phyloP scores from a whole-genome alignment of 2,329 filamentous ascomycete species.

The Camillea tinctor region DNA sequence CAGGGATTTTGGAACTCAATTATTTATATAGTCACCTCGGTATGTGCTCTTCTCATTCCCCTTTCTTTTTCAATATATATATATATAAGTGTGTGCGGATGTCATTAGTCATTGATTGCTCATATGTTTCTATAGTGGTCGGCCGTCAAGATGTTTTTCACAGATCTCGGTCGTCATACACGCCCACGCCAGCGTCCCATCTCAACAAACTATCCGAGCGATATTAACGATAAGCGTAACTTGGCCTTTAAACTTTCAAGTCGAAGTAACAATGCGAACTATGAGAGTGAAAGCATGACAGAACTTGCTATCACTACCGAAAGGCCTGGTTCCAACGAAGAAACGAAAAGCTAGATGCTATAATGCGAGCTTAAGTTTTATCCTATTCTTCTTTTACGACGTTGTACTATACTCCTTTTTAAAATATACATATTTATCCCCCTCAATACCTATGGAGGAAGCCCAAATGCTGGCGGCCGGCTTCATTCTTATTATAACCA shows the following conservation, averaged over 20 bases:
- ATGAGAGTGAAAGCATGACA: constrained; percentile 52
- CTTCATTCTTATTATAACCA: neutral
- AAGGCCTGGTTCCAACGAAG: constrained; percentile 37
- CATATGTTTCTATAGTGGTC: constrained; percentile 39
- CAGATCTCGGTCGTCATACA: constrained; percentile 34
- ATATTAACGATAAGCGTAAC: constrained; percentile 21
- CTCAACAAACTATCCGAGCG: constrained; percentile 19
- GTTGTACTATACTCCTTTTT: neutral
- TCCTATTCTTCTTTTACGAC: neutral
- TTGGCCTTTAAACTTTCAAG: constrained; percentile 34
- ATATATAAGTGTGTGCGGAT: too few species aligned
- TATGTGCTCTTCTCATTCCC: neutral
- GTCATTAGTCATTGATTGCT: neutral
- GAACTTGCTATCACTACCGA: constrained; percentile 42
- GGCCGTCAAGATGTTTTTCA: constrained; percentile 54
- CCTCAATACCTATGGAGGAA: neutral
- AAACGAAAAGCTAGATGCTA: constrained; percentile 5
- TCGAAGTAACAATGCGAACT: constrained; percentile 34
- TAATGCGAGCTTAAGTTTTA: neutral
- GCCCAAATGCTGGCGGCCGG: neutral
- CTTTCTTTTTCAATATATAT: neutral
- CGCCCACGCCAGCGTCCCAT: constrained; percentile 21
- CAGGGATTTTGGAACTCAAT: constrained; percentile 84
- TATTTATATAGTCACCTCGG: constrained; percentile 71
- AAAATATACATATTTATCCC: neutral